These are phyloP conservation scores for Paramecium biaurelia DNA, from an alignment of 73 alveolate genomes.

Conservation along the genomic window DNA sequence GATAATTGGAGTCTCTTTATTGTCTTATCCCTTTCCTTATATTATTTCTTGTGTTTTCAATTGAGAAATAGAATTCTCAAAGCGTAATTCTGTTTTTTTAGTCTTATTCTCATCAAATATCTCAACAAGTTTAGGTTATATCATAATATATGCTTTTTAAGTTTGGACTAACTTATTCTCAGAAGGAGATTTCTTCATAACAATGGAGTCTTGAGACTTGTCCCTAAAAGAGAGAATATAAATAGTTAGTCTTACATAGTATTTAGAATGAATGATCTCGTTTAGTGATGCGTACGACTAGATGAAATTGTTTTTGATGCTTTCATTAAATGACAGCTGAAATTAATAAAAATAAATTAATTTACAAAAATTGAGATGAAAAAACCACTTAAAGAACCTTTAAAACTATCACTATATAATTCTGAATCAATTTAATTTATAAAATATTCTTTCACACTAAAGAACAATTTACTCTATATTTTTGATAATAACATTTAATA, in stretches of 20 bases:
- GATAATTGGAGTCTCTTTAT: background rate
- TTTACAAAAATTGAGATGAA: background rate
- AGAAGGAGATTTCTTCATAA: conserved; percentile 8
- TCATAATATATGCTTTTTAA: conserved; percentile 28
- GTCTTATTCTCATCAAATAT: conserved; percentile 1
- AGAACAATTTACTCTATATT: background rate
- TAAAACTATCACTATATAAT: background rate
- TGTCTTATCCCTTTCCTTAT: background rate
- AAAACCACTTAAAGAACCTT: background rate
- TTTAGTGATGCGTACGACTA: background rate
- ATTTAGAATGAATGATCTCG: background rate
- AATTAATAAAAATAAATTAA: background rate
- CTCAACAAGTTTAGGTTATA: conserved; percentile 33
- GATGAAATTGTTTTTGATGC: background rate
- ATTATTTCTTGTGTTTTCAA: background rate
- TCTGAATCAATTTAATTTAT: background rate
- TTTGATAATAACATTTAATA: background rate
- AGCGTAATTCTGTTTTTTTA: background rate
- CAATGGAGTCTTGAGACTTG: background rate
- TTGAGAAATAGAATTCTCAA: conserved; percentile 19
- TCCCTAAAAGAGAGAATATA: background rate
- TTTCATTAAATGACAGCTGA: background rate
- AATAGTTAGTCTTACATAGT: background rate
- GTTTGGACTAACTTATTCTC: conserved; percentile 22
- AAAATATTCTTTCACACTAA: background rate